phyloP scores from a whole-genome alignment of 202 grass and related monocot species.

The Musa balbisiana region DNA sequence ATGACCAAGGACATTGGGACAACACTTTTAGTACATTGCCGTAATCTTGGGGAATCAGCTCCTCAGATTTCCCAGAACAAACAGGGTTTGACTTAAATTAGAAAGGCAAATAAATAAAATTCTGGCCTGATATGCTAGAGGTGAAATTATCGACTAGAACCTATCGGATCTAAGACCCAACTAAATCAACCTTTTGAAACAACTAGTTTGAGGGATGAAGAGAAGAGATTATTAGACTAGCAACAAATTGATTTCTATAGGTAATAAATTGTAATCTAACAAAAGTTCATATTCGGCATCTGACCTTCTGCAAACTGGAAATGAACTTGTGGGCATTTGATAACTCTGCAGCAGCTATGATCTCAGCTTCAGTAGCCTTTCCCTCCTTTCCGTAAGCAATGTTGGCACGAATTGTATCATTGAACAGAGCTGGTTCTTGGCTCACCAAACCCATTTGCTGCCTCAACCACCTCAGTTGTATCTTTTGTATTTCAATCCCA shows the following conservation, averaged over 20 bases:
- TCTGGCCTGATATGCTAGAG: no score
- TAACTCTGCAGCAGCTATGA: constrained; percentile 53
- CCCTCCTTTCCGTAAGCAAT: constrained; percentile 88
- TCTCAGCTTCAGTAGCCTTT: constrained; percentile 55
- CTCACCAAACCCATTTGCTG: constrained; percentile 88
- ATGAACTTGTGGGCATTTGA: constrained; percentile 89
- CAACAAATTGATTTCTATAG: background rate
- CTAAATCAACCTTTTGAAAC: background rate
- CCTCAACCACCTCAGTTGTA: constrained; percentile 74
- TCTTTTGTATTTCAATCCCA: constrained; percentile 64
- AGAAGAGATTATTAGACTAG: background rate
- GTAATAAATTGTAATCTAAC: background rate
- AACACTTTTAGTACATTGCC: no score
- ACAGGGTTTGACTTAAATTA: no score
- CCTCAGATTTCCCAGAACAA: no score
- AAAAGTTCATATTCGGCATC: constrained; percentile 13
- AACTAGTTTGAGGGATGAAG: no score
- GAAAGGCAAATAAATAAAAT: no score
- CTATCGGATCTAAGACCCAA: background rate
- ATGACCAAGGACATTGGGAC: no score
- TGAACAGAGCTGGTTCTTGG: constrained; percentile 81
- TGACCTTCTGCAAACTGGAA: constrained; percentile 55
- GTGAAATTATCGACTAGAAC: no score
- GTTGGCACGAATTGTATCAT: constrained; percentile 65
- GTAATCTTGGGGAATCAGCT: no score